phyloP scores from a whole-genome alignment of 2,329 filamentous ascomycete species.

The Lecanicillium sp. region DNA sequence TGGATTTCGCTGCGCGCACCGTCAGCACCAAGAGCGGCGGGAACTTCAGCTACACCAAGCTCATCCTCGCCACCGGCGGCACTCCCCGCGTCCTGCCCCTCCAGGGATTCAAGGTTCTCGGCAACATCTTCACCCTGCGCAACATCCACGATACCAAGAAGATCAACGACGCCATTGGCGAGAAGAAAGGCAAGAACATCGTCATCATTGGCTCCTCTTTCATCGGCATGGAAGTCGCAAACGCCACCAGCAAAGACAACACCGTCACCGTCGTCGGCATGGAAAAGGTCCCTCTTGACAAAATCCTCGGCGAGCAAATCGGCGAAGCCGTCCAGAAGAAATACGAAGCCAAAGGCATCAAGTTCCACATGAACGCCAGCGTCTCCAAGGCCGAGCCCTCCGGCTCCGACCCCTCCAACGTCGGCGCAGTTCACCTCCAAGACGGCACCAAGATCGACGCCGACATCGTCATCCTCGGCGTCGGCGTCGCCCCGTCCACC shows the following conservation, averaged over 20 bases:
- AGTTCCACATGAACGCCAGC: slow-evolving; percentile 74
- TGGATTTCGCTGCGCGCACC: slow-evolving; percentile 70
- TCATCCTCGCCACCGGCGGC: slow-evolving; percentile 86
- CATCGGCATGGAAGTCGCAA: slow-evolving; percentile 97
- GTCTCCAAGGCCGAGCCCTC: slow-evolving; percentile 81
- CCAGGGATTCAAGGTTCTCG: slow-evolving; percentile 76
- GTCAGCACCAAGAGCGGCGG: slow-evolving; percentile 70
- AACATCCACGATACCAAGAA: slow-evolving; percentile 68
- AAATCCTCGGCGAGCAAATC: slow-evolving; percentile 75
- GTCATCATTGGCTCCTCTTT: slow-evolving; percentile 90
- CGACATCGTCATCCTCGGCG: slow-evolving; percentile 85
- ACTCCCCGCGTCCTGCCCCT: slow-evolving; percentile 69
- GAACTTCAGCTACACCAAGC: slow-evolving; percentile 73
- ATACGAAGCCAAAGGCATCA: slow-evolving; percentile 80
- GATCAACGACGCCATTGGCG: slow-evolving; percentile 69
- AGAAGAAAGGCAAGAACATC: slow-evolving; percentile 81
- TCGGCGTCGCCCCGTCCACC: slow-evolving; percentile 82
- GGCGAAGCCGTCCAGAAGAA: slow-evolving; percentile 73
- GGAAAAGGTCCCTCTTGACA: slow-evolving; percentile 78
- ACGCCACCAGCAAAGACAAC: slow-evolving; percentile 73
- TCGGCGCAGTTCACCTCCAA: slow-evolving; percentile 76
- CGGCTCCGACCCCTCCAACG: slow-evolving; percentile 57
- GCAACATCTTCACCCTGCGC: slow-evolving; percentile 82
- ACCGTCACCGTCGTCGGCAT: slow-evolving; percentile 81
- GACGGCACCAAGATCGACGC: slow-evolving; percentile 80